Percentiles rank a stretch among this genome's conserved stretches.
Conservation (phyloP, 345 rosid species). For the Moricandia moricandioides region DNA sequence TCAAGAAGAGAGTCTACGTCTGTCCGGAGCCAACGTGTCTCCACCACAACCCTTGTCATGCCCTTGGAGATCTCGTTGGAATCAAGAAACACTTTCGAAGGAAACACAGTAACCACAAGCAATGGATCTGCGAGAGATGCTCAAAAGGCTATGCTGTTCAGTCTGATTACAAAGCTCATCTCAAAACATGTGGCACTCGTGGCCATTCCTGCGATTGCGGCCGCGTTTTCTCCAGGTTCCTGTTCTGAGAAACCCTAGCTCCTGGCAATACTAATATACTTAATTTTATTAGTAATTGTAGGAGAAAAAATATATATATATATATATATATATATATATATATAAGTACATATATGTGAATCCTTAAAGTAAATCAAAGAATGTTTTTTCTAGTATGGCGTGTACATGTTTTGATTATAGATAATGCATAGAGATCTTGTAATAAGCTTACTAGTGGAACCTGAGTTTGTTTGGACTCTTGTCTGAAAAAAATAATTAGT, state of each 20-base stretch:
- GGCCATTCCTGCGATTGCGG: constrained; percentile 99
- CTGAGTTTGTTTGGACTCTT: constrained; percentile 24
- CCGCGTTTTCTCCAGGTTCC: constrained; percentile 91
- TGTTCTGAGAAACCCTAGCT: constrained; percentile 25
- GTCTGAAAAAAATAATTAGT: neutral
- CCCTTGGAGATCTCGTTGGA: constrained; percentile 94
- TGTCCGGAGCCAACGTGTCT: constrained; percentile 95
- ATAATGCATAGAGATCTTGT: constrained; percentile 5
- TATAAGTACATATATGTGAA: neutral
- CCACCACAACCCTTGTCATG: constrained; percentile 95
- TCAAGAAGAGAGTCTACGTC: constrained; percentile 77
- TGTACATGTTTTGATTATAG: constrained; percentile 22
- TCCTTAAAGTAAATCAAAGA: constrained; percentile 36
- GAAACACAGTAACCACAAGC: constrained; percentile 89
- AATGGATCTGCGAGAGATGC: constrained; percentile 93
- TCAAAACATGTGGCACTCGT: constrained; percentile 94
- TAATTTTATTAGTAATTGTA: neutral
- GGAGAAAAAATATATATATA: neutral
- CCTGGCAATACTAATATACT: neutral
- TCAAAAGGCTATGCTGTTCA: constrained; percentile 95
- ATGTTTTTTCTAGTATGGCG: constrained; percentile 29
- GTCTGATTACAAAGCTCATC: constrained; percentile 97
- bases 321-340: neutral
- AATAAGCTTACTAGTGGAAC: constrained; percentile 17
- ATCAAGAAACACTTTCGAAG: constrained; percentile 93